phyloP scores from a whole-genome alignment of 805 yeast genomes.

The Wickerhamomyces chambardii region DNA sequence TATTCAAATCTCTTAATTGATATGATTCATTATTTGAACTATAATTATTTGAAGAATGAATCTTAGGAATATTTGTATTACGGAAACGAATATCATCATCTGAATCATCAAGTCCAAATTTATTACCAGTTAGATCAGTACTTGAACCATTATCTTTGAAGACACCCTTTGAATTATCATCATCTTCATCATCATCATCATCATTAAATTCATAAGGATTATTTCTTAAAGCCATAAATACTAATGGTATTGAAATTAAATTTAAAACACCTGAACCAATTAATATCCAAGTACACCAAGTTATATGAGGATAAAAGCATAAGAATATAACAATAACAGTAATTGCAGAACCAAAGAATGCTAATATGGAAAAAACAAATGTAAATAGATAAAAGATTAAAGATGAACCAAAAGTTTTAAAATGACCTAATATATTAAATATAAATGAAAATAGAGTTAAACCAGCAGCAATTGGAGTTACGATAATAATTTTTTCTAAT shows the following conservation, averaged over 20 bases:
- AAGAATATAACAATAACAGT: constrained; percentile 46
- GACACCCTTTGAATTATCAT: not conserved
- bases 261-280: constrained; percentile 57
- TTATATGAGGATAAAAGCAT: constrained; percentile 53
- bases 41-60: constrained; percentile 1
- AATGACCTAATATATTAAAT: constrained; percentile 25
- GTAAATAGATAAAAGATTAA: constrained; percentile 29
- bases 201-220: constrained; percentile 4
- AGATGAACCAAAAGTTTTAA: constrained; percentile 15
- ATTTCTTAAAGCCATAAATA: constrained; percentile 28
- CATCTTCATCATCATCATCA: constrained; percentile 7
- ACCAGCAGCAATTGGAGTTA: constrained; percentile 62
- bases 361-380: constrained; percentile 34
- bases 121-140: constrained; percentile 1
- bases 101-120: constrained; percentile 17
- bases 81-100: constrained; percentile 14
- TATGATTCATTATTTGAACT: constrained; percentile 1
- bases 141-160: not conserved
- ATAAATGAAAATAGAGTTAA: constrained; percentile 39
- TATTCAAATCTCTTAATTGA: constrained; percentile 2
- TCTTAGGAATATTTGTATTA: constrained; percentile 6
- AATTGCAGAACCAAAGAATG: constrained; percentile 46
- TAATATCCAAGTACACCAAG: constrained; percentile 69
- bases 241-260: constrained; percentile 40
- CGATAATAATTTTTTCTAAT: constrained; percentile 44